These are phyloP conservation scores for Diaporthe humulicola DNA, from an alignment of 2,329 filamentous ascomycete species.

Conservation along the genomic window DNA sequence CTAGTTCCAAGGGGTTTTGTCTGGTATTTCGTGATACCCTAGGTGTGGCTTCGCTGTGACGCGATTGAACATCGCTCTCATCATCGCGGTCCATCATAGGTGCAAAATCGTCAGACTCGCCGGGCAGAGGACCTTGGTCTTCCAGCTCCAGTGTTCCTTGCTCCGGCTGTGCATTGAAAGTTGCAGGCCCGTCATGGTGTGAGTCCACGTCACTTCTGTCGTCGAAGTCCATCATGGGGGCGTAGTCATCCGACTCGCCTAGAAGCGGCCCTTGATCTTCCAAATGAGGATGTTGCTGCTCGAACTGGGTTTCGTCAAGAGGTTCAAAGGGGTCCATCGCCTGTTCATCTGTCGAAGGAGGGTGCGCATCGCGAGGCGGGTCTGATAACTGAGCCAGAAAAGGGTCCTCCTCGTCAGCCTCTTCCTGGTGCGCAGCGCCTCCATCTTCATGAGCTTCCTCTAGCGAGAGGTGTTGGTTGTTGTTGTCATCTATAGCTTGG, in stretches of 20 bases:
- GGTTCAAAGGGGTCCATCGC: slow-evolving; percentile 3
- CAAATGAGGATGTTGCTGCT: slow-evolving; percentile 2
- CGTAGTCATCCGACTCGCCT: slow-evolving; percentile 34
- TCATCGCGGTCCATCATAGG: slow-evolving; percentile 37
- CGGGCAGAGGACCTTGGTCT: slow-evolving; percentile 31
- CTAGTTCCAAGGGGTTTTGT: slow-evolving; percentile 18
- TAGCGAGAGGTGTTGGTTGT: neutral
- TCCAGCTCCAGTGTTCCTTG: slow-evolving; percentile 17
- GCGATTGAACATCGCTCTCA: slow-evolving; percentile 47
- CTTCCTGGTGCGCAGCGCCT: slow-evolving; percentile 19
- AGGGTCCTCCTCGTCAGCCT: slow-evolving; percentile 41
- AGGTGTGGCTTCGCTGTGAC: slow-evolving; percentile 30
- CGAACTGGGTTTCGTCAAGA: neutral
- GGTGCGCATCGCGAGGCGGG: neutral
- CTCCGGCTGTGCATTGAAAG: neutral
- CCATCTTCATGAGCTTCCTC: neutral
- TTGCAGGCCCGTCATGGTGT: slow-evolving; percentile 15
- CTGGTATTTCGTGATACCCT: neutral
- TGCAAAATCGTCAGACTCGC: slow-evolving; percentile 37
- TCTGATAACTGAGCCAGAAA: slow-evolving; percentile 42
- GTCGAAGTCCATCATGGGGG: slow-evolving; percentile 33
- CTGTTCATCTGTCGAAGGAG: neutral
- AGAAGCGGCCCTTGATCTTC: slow-evolving; percentile 29
- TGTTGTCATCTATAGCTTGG: neutral
- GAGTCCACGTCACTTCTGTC: slow-evolving; percentile 36